phyloP scores from a whole-genome alignment of 768 basidiomycete genomes.

The Strobilomyces confusus region DNA sequence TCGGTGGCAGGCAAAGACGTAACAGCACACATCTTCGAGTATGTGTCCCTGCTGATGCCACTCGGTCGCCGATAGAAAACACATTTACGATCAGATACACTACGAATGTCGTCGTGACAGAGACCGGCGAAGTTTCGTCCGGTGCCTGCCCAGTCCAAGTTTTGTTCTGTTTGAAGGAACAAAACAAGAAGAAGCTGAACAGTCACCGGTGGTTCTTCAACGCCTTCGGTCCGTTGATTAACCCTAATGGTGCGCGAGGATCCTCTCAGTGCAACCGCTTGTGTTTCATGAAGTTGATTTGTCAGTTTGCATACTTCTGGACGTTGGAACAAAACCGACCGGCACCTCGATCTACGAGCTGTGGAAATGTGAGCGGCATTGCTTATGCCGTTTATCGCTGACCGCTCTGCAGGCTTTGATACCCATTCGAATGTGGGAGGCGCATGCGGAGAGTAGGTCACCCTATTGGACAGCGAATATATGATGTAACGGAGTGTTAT shows the following conservation, averaged over 20 bases:
- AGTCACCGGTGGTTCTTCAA: constrained; percentile 98
- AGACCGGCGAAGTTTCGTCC: constrained; percentile 72
- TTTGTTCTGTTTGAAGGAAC: constrained; percentile 89
- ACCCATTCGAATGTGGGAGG: constrained; percentile 84
- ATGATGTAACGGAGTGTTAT: background rate
- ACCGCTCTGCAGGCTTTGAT: constrained; percentile 54
- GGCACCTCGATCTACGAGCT: constrained; percentile 93
- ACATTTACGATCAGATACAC: constrained; percentile 52
- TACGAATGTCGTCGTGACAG: constrained; percentile 71
- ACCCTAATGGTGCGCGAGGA: constrained; percentile 63
- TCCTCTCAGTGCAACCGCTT: background rate
- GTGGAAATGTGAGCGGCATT: constrained; percentile 69
- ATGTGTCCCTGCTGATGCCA: constrained; percentile 22
- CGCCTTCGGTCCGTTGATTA: constrained; percentile 83
- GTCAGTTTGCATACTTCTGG: constrained; percentile 82
- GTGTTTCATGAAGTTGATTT: background rate
- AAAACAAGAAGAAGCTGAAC: constrained; percentile 97
- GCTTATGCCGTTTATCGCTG: background rate
- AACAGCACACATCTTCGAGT: constrained; percentile 93
- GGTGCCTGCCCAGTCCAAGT: constrained; percentile 81
- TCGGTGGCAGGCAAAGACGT: constrained; percentile 86
- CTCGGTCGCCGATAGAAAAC: background rate
- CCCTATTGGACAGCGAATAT: background rate
- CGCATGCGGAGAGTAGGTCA: constrained; percentile 84
- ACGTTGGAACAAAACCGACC: constrained; percentile 95